Conservation (phyloP, 495 filamentous ascomycete species). For the Penicillium parvum region DNA sequence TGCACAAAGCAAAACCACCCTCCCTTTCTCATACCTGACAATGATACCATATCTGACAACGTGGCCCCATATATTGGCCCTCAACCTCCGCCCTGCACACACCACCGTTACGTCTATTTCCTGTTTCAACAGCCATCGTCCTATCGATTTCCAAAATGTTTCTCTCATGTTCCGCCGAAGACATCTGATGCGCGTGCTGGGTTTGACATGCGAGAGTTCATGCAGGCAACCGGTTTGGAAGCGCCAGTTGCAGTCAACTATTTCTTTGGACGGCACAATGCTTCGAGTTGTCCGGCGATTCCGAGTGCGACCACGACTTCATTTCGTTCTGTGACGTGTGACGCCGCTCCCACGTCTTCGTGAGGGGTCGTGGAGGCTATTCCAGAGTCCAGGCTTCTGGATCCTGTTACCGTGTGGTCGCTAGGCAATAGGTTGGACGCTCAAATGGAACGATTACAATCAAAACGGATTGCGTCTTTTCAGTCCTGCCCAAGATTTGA, state of each 20-base stretch:
- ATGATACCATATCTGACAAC: neutral
- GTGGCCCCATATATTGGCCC: conserved; percentile 32
- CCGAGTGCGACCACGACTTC: conserved; percentile 25
- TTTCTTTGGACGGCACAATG: conserved; percentile 28
- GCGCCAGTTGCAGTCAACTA: conserved; percentile 34
- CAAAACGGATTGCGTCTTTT: too few relatives aligned
- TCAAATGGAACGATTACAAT: too few relatives aligned
- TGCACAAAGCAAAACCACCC: neutral
- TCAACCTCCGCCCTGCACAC: conserved; percentile 25
- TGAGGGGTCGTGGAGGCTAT: too few relatives aligned
- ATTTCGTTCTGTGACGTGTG: conserved; percentile 14
- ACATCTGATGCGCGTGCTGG: conserved; percentile 22
- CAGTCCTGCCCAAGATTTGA: too few relatives aligned
- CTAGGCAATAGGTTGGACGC: too few relatives aligned
- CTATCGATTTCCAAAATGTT: conserved; percentile 30
- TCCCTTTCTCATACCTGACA: neutral
- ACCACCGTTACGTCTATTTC: conserved; percentile 38
- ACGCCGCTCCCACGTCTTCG: conserved; percentile 1
- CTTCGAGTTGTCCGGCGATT: neutral
- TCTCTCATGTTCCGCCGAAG: conserved; percentile 24
- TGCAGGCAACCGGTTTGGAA: conserved; percentile 22
- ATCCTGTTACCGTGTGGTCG: too few relatives aligned
- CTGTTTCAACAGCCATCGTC: conserved; percentile 28
- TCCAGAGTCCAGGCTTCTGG: too few relatives aligned
- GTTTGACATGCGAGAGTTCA: conserved; percentile 32